Conservation (phyloP, 441 rosid genomes). For the Raphanus hybrid region DNA sequence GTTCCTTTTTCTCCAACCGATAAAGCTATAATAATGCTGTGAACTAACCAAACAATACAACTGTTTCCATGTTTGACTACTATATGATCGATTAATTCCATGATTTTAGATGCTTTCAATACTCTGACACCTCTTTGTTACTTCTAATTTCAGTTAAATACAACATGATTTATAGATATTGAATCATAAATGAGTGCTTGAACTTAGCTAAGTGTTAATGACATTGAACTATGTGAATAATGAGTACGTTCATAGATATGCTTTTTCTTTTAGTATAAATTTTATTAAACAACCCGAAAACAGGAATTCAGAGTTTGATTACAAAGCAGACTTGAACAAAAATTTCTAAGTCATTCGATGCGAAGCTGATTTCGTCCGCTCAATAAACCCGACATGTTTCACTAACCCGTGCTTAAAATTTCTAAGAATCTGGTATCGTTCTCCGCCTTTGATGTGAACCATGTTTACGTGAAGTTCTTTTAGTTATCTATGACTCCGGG, state of each 20-base stretch:
- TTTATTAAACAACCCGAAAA: too few relatives aligned
- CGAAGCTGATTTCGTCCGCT: too few relatives aligned
- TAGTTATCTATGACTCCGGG: too few relatives aligned
- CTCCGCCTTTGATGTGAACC: too few relatives aligned
- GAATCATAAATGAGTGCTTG: background rate
- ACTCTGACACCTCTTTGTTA: slow-evolving; percentile 3
- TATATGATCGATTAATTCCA: slow-evolving; percentile 3
- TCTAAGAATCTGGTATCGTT: too few relatives aligned
- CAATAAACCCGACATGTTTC: too few relatives aligned
- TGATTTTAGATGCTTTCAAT: background rate
- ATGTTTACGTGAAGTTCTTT: too few relatives aligned
- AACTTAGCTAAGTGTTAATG: slow-evolving; percentile 2
- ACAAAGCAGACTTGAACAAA: too few relatives aligned
- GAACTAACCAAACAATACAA: slow-evolving; percentile 29
- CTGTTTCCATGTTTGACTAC: slow-evolving; percentile 33
- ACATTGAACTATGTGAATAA: background rate
- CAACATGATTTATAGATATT: background rate
- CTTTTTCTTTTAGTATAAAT: too few relatives aligned
- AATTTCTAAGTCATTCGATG: too few relatives aligned
- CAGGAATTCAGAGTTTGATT: too few relatives aligned
- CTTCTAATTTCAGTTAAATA: background rate
- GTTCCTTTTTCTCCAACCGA: slow-evolving; percentile 32
- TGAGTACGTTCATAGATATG: background rate
- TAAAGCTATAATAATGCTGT: slow-evolving; percentile 26
- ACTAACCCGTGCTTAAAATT: too few relatives aligned